Evolutionary conservation across 176 grass and related monocot genomes (phyloP), one percentile per base, ranked within the genome.

Genomic region (Oryza australiensis): DNA sequence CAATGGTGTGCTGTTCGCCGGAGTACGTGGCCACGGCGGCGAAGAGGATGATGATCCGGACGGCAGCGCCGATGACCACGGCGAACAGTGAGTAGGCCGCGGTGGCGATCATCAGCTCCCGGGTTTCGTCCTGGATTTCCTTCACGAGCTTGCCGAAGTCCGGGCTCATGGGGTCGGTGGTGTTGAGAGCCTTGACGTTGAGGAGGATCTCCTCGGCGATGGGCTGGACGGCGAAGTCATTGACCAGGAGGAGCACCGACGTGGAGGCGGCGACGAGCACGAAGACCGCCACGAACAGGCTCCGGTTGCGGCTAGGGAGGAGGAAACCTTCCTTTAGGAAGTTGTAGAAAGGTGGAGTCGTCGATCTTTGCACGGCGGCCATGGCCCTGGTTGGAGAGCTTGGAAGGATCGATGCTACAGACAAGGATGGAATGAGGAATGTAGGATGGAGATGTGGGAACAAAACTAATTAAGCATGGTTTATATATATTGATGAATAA

Each of bases 311-410:
- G 63, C 4, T 26, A 0, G 77, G 84, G 45, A 86, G 84, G 26
- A 80, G 70, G 33, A 80, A 5, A 13, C 77, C 84, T 57, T 80
- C 70, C 8, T 68, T 86, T 1, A 86, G 45, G 60, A 80, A 86
- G 62, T 60, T 68, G 77, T 74, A 86, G 60, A 74, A 59, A 0
- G 70, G 30, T 24, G 68, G 76, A 1, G n/a, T 11, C 41, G n/a
- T 11, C 41, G 30, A 65, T 51, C 18, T 65, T 77, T 79, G n/a
- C 29, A 0, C 26, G 14, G 84, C 16, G 3, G 68, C 68, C 84
- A 86, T 86, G 75, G 29, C 12, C 64, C 27, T 40, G n/a, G 74
- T 38, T 28, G 16, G 26, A n/a, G 72, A 40, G 38, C 38, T 40
- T 40, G 38, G 1, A 40, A 16, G 12, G 13, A n/a, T n/a, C n/a